Percentiles rank a stretch among this genome's conserved stretches.
These are phyloP conservation scores for Aspergillus japonicus DNA, from an alignment of 2,329 filamentous ascomycete species.

Conservation along the genomic window DNA sequence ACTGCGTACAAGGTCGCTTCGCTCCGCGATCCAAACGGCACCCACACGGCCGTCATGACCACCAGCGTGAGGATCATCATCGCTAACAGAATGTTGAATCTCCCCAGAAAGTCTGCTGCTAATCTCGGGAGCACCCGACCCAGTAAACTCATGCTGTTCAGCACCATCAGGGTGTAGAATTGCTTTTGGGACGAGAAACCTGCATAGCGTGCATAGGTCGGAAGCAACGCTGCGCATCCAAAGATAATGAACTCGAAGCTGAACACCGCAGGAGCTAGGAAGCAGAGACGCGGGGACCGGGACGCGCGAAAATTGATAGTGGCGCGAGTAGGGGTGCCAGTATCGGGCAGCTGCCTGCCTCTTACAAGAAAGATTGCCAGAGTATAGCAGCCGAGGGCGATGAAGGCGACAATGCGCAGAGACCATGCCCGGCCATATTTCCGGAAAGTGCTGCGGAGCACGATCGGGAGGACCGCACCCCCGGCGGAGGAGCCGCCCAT, in stretches of 20 bases:
- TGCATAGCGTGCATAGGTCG: slow-evolving; percentile 45
- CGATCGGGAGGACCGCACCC: slow-evolving; percentile 38
- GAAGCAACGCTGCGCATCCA: slow-evolving; percentile 48
- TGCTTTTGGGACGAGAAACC: slow-evolving; percentile 40
- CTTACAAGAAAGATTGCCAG: slow-evolving; percentile 34
- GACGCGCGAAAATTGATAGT: slow-evolving; percentile 46
- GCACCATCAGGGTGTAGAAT: slow-evolving; percentile 47
- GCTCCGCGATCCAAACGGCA: slow-evolving; percentile 45
- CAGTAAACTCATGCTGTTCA: slow-evolving; percentile 46
- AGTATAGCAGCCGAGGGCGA: slow-evolving; percentile 35
- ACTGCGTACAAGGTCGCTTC: slow-evolving; percentile 46
- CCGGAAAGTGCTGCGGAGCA: slow-evolving; percentile 32
- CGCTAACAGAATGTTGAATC: slow-evolving; percentile 47
- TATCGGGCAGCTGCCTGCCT: slow-evolving; percentile 31
- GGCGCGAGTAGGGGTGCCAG: slow-evolving; percentile 22
- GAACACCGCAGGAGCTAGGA: slow-evolving; percentile 46
- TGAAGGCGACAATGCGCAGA: slow-evolving; percentile 38
- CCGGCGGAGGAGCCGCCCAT: slow-evolving; percentile 42
- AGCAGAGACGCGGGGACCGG: slow-evolving; percentile 41
- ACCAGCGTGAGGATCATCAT: slow-evolving; percentile 40
- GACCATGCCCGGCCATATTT: slow-evolving; percentile 34
- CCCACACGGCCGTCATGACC: slow-evolving; percentile 45
- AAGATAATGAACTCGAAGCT: slow-evolving; percentile 52
- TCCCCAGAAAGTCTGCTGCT: slow-evolving; percentile 44
- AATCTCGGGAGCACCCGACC: slow-evolving; percentile 48